These are phyloP conservation scores for Panicum miliaceum DNA, from an alignment of 176 grass and related monocot species.

Conservation along the genomic window DNA sequence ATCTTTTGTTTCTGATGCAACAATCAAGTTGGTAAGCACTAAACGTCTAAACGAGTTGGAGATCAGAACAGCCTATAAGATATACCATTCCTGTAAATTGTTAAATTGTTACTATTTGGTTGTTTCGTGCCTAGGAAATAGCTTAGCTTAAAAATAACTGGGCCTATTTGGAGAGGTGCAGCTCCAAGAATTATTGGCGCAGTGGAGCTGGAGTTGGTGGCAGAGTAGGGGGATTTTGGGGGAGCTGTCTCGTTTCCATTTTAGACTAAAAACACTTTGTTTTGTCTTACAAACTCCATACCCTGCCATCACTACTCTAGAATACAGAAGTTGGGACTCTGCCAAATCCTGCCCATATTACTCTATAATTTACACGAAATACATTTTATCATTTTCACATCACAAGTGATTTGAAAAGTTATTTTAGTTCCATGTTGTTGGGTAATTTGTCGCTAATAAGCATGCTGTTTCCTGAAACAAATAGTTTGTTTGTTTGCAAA, in stretches of 20 bases:
- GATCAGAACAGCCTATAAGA: neutral
- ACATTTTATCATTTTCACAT: neutral
- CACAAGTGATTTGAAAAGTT: neutral
- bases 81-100: neutral
- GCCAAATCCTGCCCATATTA: neutral
- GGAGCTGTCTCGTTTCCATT: neutral
- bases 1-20: neutral
- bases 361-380: neutral
- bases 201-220: neutral
- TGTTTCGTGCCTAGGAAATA: slow-evolving; percentile 5
- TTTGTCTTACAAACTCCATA: slow-evolving; percentile 2
- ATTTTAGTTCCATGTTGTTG: slow-evolving; percentile 4
- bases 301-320: no score
- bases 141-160: slow-evolving; percentile 11
- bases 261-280: neutral
- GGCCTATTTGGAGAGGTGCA: neutral
- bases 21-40: neutral
- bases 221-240: neutral
- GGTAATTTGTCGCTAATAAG: slow-evolving; percentile 6
- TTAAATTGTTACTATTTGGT: neutral
- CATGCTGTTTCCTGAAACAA: slow-evolving; percentile 7
- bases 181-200: neutral
- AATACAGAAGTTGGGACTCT: neutral
- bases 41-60: neutral
- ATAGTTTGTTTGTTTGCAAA: slow-evolving; percentile 23